These are phyloP conservation scores for Corynascus novoguineensis DNA, from an alignment of 495 filamentous ascomycete genomes.

Conservation along the genomic window DNA sequence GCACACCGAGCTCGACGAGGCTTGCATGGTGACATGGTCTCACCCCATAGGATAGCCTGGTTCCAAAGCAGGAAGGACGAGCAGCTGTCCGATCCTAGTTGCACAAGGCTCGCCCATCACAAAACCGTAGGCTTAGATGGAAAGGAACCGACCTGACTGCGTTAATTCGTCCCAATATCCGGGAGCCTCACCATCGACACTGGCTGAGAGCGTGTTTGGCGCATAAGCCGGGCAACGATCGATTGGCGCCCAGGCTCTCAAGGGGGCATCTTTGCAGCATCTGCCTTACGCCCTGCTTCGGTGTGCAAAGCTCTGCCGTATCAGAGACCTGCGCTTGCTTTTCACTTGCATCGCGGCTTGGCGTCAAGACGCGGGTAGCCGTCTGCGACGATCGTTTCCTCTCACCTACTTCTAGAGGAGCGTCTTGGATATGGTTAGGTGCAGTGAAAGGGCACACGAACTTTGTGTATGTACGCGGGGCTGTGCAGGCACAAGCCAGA, in stretches of 20 bases:
- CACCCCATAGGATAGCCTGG: conserved; percentile 13
- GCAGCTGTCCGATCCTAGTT: neutral
- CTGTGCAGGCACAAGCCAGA: neutral
- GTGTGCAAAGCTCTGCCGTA: conserved; percentile 13
- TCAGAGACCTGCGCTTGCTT: conserved; percentile 3
- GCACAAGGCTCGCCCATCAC: conserved; percentile 6
- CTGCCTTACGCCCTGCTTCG: conserved; percentile 19
- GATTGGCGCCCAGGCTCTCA: conserved; percentile 18
- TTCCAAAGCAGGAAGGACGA: neutral
- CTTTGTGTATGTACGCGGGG: neutral
- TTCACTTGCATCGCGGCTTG: conserved; percentile 10
- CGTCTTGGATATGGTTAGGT: neutral
- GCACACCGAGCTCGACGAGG: conserved; percentile 19
- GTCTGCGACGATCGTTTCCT: neutral
- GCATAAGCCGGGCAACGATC: conserved; percentile 23
- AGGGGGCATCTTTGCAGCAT: conserved; percentile 7
- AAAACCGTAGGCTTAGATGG: neutral
- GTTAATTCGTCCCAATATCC: conserved; percentile 14
- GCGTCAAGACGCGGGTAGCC: conserved; percentile 17
- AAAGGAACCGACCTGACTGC: conserved; percentile 1
- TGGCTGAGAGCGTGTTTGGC: conserved; percentile 16
- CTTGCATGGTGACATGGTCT: conserved; percentile 24
- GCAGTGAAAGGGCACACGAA: neutral
- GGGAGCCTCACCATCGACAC: conserved; percentile 22
- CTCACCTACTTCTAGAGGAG: conserved; percentile 1